Conservation (phyloP, 192 early-diverging fungal genomes). For the Hyaloraphidium curvatum region DNA sequence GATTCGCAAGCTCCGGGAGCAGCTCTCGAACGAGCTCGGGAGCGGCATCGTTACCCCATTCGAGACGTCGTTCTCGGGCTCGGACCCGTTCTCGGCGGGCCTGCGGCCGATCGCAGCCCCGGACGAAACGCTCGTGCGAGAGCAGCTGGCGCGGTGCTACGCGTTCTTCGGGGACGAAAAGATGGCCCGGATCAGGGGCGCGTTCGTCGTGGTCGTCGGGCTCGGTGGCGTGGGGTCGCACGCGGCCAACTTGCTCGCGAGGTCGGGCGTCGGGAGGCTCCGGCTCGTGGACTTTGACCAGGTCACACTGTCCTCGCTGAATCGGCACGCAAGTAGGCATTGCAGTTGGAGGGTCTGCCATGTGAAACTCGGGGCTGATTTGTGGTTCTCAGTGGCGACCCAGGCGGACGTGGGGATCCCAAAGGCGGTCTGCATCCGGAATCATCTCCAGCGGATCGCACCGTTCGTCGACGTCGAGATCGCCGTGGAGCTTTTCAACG, state of each 20-base stretch:
- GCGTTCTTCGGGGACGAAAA: constrained; percentile 77
- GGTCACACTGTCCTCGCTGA: constrained; percentile 80
- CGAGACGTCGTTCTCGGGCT: too few species aligned
- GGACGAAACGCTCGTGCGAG: constrained; percentile 58
- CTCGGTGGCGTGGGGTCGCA: constrained; percentile 78
- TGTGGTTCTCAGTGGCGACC: constrained; percentile 70
- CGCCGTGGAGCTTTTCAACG: constrained; percentile 51
- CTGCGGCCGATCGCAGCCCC: too few species aligned
- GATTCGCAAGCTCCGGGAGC: too few species aligned
- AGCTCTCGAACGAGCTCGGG: too few species aligned
- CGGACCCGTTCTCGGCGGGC: too few species aligned
- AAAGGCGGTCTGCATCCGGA: constrained; percentile 56
- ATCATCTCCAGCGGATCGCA: constrained; percentile 50
- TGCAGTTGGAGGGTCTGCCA: neutral
- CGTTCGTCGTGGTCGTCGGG: constrained; percentile 89
- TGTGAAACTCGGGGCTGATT: neutral
- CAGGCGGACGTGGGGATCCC: constrained; percentile 76
- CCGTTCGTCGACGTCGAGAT: constrained; percentile 68
- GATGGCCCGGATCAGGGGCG: constrained; percentile 40
- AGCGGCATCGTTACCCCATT: too few species aligned
- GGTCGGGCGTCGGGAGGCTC: constrained; percentile 68
- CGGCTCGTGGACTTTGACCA: constrained; percentile 96
- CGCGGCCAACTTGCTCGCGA: constrained; percentile 73
- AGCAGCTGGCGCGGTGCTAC: constrained; percentile 72
- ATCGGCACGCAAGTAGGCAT: constrained; percentile 14